Evolutionary conservation across 768 basidiomycete species (phyloP).

Genomic region (Mycena vitilis): DNA sequence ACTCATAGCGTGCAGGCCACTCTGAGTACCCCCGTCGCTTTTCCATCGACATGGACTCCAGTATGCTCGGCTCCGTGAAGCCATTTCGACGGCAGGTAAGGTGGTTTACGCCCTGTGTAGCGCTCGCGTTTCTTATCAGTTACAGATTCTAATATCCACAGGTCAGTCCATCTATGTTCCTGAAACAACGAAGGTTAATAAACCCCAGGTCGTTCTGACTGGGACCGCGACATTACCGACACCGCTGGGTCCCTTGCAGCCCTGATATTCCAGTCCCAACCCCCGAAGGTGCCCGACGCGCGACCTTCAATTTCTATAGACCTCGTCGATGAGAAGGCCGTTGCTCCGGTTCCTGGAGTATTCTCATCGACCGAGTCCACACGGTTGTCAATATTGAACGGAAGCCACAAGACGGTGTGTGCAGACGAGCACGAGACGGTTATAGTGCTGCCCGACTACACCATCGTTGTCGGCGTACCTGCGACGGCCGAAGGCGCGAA

Average conservation of each 20-base stretch:
- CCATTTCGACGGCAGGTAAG: constrained; percentile 84
- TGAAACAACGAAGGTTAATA: constrained; percentile 4
- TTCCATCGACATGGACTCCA: constrained; percentile 80
- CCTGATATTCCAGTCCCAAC: constrained; percentile 47
- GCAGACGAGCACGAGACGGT: constrained; percentile 78
- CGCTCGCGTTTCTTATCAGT: not conserved
- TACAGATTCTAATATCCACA: constrained; percentile 16
- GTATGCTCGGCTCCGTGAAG: constrained; percentile 88
- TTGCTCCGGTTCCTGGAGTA: constrained; percentile 60
- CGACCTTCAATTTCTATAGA: constrained; percentile 41
- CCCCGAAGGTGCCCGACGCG: constrained; percentile 44
- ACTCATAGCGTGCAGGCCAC: constrained; percentile 61
- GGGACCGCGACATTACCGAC: constrained; percentile 84
- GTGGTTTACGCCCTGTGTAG: constrained; percentile 5
- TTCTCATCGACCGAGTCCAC: constrained; percentile 67
- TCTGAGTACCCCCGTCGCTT: constrained; percentile 80
- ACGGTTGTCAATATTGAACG: constrained; percentile 82
- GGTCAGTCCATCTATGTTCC: not conserved
- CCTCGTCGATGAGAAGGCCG: constrained; percentile 42
- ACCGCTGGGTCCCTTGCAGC: constrained; percentile 78
- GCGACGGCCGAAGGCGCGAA: constrained; percentile 73
- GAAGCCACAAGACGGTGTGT: constrained; percentile 81
- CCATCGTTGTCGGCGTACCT: constrained; percentile 79
- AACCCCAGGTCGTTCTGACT: constrained; percentile 81
- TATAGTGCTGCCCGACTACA: constrained; percentile 94